These are phyloP conservation scores for Nosema bombycis DNA, from an alignment of 371 early-diverging fungal genomes.

Conservation along the genomic window DNA sequence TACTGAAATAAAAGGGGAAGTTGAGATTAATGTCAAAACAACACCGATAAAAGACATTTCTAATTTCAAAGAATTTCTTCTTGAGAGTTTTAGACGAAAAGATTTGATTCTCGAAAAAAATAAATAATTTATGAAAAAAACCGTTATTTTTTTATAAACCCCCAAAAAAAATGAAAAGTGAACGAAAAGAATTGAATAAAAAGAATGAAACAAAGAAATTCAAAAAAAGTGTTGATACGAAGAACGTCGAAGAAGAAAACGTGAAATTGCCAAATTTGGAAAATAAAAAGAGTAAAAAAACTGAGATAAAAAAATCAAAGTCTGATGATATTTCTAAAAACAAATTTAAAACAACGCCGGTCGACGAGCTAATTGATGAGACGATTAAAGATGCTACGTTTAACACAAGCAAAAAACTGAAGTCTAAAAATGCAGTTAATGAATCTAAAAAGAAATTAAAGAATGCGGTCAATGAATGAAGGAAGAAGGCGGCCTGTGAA, in stretches of 20 bases:
- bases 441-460: background rate
- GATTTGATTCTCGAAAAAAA: conserved; percentile 57
- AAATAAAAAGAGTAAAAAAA: background rate
- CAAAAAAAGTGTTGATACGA: too few relatives aligned
- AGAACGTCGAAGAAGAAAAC: too few relatives aligned
- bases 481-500: background rate
- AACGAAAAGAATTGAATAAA: too few relatives aligned
- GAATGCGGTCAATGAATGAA: conserved; percentile 13
- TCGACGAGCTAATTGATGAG: too few relatives aligned
- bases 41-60: conserved; percentile 29
- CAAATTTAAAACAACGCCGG: too few relatives aligned
- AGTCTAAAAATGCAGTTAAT: conserved; percentile 2
- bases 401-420: background rate
- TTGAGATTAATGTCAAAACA: conserved; percentile 40
- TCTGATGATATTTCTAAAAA: too few relatives aligned
- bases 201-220: too few relatives aligned
- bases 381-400: background rate
- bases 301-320: too few relatives aligned
- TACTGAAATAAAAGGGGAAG: conserved; percentile 25
- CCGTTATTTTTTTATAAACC: background rate
- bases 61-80: conserved; percentile 49
- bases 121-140: background rate
- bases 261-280: background rate
- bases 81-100: conserved; percentile 59
- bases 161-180: too few relatives aligned